phyloP scores from a whole-genome alignment of 306 rosid genomes.

The Vachellia collinsii region DNA sequence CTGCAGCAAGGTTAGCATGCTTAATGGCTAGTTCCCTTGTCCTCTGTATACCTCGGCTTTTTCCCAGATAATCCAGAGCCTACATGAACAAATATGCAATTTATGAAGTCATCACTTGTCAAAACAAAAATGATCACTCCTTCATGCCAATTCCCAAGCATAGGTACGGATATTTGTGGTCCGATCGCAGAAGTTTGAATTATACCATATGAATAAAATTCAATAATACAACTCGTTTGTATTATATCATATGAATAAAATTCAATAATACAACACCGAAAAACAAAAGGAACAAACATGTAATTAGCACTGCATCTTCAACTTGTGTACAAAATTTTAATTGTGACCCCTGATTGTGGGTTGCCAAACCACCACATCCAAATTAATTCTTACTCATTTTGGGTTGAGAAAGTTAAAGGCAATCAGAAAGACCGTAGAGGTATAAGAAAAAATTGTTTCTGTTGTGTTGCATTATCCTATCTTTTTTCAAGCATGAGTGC shows the following conservation, averaged over 20 bases:
- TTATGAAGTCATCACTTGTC: not conserved
- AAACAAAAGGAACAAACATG: not conserved
- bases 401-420: too few relatives aligned
- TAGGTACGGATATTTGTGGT: not conserved
- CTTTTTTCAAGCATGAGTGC: not conserved
- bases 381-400: not conserved
- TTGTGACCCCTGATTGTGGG: not conserved
- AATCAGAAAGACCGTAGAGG: not conserved
- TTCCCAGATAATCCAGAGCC: slow-evolving; percentile 91
- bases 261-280: not conserved
- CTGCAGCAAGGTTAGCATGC: slow-evolving; percentile 89
- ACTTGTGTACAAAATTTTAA: not conserved
- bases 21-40: slow-evolving; percentile 80
- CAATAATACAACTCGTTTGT: not conserved
- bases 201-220: not conserved
- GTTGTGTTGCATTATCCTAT: not conserved
- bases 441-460: not conserved
- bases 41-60: slow-evolving; percentile 82
- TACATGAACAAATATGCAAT: slow-evolving; percentile 32
- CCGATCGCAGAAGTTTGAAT: not conserved
- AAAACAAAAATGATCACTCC: not conserved
- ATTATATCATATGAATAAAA: not conserved
- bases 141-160: not conserved
- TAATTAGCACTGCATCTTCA: not conserved
- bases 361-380: not conserved